Percentiles rank a stretch among this genome's conserved stretches.
phyloP scores from a whole-genome alignment of 495 filamentous ascomycete genomes.

The Tetracladium marchalianum region DNA sequence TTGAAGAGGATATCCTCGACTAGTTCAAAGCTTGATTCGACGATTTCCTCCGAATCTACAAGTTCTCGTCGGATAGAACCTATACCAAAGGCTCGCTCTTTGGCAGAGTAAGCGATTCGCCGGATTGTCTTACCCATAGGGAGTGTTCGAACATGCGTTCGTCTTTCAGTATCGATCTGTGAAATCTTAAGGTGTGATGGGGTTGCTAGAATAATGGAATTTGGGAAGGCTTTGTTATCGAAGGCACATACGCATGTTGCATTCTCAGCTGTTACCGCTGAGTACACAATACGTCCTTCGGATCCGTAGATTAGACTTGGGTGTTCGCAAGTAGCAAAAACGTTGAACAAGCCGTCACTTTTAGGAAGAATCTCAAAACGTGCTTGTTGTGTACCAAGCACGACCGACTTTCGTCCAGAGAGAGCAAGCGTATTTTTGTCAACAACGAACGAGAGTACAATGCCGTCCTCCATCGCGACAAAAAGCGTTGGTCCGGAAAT shows the following conservation, averaged over 20 bases:
- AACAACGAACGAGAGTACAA: slow-evolving; percentile 78
- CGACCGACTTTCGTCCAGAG: slow-evolving; percentile 64
- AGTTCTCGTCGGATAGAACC: slow-evolving; percentile 66
- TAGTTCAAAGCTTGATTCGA: slow-evolving; percentile 37
- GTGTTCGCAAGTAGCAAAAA: slow-evolving; percentile 91
- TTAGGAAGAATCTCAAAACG: slow-evolving; percentile 67
- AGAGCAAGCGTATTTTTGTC: slow-evolving; percentile 46
- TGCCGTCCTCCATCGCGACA: slow-evolving; percentile 89
- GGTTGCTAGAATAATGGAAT: slow-evolving; percentile 72
- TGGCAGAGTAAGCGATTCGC: slow-evolving; percentile 74
- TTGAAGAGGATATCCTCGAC: slow-evolving; percentile 43
- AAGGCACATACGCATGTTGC: slow-evolving; percentile 74
- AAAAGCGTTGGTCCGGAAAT: slow-evolving; percentile 61
- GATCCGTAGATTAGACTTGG: slow-evolving; percentile 85
- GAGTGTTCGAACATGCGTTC: slow-evolving; percentile 76
- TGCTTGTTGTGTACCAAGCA: slow-evolving; percentile 79
- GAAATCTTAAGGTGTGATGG: slow-evolving; percentile 68
- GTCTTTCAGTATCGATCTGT: slow-evolving; percentile 70
- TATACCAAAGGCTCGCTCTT: slow-evolving; percentile 72
- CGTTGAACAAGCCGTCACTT: slow-evolving; percentile 53
- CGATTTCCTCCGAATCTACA: slow-evolving; percentile 33
- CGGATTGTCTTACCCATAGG: slow-evolving; percentile 74
- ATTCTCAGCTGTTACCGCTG: slow-evolving; percentile 87
- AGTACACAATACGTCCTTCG: slow-evolving; percentile 84
- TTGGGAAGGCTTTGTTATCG: slow-evolving; percentile 69